A percentile compares a stretch with the other conserved stretches of the same genome.
phyloP scores from a whole-genome alignment of 805 yeast genomes.

The Scheffersomyces lignosus region DNA sequence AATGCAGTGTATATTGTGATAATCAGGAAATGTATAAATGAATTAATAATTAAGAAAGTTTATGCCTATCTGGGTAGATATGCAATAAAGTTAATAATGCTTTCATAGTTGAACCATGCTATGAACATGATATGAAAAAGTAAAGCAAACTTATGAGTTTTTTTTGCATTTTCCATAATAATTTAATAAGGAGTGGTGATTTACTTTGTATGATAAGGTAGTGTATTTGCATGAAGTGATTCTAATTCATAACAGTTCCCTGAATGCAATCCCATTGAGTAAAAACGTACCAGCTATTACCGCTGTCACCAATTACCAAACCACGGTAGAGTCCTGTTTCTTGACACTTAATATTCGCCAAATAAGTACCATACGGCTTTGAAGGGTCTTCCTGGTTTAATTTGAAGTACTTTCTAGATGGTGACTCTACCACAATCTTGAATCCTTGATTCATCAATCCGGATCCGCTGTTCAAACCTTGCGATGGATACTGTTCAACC shows the following conservation, averaged over 20 bases:
- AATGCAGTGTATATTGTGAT: too few species aligned
- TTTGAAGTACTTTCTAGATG: conserved; percentile 75
- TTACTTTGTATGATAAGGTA: too few species aligned
- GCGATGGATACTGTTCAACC: conserved; percentile 61
- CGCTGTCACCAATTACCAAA: conserved; percentile 73
- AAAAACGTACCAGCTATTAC: conserved; percentile 81
- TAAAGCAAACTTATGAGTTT: too few species aligned
- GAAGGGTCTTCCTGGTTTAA: conserved; percentile 50
- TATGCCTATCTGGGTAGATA: too few species aligned
- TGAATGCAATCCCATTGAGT: conserved; percentile 81
- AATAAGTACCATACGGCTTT: conserved; percentile 57
- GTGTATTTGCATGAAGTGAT: too few species aligned
- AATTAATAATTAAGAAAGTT: too few species aligned
- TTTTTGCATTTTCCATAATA: too few species aligned
- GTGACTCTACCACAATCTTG: conserved; percentile 74
- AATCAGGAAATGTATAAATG: too few species aligned
- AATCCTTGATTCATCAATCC: conserved; percentile 42
- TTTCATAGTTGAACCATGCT: too few species aligned
- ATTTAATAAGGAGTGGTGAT: too few species aligned
- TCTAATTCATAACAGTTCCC: conserved; percentile 6
- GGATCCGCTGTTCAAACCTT: conserved; percentile 41
- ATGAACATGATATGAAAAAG: too few species aligned
- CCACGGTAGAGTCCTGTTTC: conserved; percentile 86
- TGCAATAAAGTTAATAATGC: too few species aligned
- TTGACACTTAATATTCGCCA: conserved; percentile 55